Evolutionary conservation across 768 basidiomycete genomes (phyloP).

Genomic region (Pleurotus cornucopiae): DNA sequence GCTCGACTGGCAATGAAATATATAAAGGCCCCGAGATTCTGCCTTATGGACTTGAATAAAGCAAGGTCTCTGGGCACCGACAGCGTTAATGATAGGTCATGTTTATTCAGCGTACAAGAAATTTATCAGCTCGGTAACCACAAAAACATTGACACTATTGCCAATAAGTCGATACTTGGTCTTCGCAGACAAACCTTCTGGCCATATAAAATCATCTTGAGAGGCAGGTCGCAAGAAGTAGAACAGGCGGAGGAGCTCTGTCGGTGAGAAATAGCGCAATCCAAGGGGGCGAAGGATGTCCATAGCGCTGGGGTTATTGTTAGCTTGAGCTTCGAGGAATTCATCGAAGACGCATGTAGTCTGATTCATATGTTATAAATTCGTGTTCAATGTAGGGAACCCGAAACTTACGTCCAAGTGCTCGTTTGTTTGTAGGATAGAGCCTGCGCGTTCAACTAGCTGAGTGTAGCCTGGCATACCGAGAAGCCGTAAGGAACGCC

Average conservation of each 20-base stretch:
- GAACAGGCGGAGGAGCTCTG: conserved; percentile 68
- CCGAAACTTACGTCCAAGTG: conserved; percentile 48
- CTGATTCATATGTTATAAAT: conserved; percentile 27
- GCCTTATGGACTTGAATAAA: too few relatives aligned
- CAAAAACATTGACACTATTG: conserved; percentile 78
- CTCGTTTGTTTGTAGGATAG: conserved; percentile 71
- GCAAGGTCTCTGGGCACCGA: too few relatives aligned
- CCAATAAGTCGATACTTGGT: conserved; percentile 76
- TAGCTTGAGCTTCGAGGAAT: conserved; percentile 44
- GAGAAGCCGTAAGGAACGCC: neutral
- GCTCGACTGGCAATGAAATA: too few relatives aligned
- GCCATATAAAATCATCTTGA: conserved; percentile 54
- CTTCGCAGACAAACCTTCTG: conserved; percentile 52
- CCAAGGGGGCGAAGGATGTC: conserved; percentile 53
- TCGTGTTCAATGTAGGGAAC: neutral
- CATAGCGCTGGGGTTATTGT: conserved; percentile 39
- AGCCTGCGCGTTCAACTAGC: conserved; percentile 74
- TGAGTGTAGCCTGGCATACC: conserved; percentile 59
- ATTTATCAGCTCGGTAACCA: conserved; percentile 57
- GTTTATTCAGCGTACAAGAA: conserved; percentile 44
- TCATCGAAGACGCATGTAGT: conserved; percentile 43
- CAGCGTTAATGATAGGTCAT: too few relatives aligned
- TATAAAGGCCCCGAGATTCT: too few relatives aligned
- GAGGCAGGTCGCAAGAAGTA: conserved; percentile 37
- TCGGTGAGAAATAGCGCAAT: conserved; percentile 73